Base-by-base conservation (phyloP, 2,329 filamentous ascomycete species). In the Aureobasidium sp. region DNA sequence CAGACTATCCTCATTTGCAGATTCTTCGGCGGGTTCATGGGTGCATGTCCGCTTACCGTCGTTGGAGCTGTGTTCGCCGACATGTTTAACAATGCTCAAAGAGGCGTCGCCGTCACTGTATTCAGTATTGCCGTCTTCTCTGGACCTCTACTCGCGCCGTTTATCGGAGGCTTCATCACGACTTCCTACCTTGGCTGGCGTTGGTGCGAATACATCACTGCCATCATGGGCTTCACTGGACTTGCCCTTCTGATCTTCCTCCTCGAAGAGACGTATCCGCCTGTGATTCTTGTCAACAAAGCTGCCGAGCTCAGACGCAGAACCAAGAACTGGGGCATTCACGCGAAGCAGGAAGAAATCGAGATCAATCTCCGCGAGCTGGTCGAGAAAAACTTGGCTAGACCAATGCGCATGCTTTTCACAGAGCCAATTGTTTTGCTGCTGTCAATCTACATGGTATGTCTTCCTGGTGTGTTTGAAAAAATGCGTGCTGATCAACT, bases 251-350 rank as follows among this genome's bases (percentile, higher is more conserved):
- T 81, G 47, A 44, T 83, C 0, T 66, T 84, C 41, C 83, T 85
- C 70, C 74, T 84, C 29, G 71, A 81, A 56, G 83, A 86, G 68
- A 82, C 81, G 0, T 86, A 85, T 65, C 79, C 82, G 0, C 83
- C 83, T 0, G 76, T 84, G 0, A 80, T 86, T 15, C 75, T 86
- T 3, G 79, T 85, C 41, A 71, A 74, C 17, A 86, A 86, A 67
- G 82, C 82, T 3, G 71, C 77, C 3, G 81, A 84, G 64, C 70
- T 85, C 2, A 74, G 82, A 36, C 76, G 82, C 37, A 71, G 80
- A 29, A 85, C 82, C 1, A 79, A 78, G 69, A 85, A 85, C 65
- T 85, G 82, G 82, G 82, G 82, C 12, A 84, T 85, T 56, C 83
- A 85, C 67, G 83, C 83, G n/a, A 73, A 73, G 63, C 73, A 75